Percentiles rank a stretch among this genome's conserved stretches.
These are phyloP conservation scores for Podaxis sp. DNA, from an alignment of 768 basidiomycete species.

Conservation along the genomic window DNA sequence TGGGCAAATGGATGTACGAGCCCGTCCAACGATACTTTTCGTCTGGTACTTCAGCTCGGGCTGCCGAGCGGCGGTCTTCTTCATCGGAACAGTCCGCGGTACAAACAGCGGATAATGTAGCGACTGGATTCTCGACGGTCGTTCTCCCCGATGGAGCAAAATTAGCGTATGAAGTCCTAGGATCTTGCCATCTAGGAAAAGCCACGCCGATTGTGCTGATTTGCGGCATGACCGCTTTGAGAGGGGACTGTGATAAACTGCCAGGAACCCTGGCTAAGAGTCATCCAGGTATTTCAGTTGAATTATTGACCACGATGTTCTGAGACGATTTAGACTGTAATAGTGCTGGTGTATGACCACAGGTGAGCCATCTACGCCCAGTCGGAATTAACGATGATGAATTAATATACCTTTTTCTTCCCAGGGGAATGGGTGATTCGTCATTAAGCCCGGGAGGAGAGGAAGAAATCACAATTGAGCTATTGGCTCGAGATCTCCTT, in stretches of 20 bases:
- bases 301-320: background rate
- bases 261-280: conserved; percentile 31
- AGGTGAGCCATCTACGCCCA: background rate
- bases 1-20: conserved; percentile 6
- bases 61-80: background rate
- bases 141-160: conserved; percentile 42
- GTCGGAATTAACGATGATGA: background rate
- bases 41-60: background rate
- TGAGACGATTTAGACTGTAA: background rate
- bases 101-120: conserved; percentile 16
- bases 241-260: conserved; percentile 41
- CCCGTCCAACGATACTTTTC: conserved; percentile 7
- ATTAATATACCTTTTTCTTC: background rate
- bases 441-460: conserved; percentile 28
- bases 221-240: conserved; percentile 38
- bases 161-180: conserved; percentile 43
- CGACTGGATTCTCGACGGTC: conserved; percentile 24
- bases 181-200: conserved; percentile 32
- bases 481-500: conserved; percentile 45
- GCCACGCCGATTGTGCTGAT: conserved; percentile 40
- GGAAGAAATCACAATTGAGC: conserved; percentile 43
- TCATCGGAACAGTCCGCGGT: background rate
- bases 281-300: conserved; percentile 35
- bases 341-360: conserved; percentile 48
- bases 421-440: conserved; percentile 49